Base-by-base conservation (phyloP, 2,329 filamentous ascomycete genomes). In the Pseudopithomyces maydicus region DNA sequence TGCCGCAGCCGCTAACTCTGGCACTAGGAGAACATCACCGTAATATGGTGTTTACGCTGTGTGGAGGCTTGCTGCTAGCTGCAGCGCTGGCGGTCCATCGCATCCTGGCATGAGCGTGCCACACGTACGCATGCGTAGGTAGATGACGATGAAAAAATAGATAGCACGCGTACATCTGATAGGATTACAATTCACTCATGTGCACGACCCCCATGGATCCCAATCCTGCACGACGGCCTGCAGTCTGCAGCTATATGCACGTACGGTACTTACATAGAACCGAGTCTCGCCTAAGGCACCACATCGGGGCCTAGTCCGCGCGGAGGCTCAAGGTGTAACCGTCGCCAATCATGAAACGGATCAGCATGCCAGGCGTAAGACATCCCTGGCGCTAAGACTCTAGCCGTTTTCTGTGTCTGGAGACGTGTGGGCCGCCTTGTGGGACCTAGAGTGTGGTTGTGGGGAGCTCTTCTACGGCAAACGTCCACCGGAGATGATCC, bases 1-100 rank as follows among this genome's bases (percentile, higher is more conserved):
- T 26, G 15, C 51, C 19, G 32, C 41, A 20, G 33, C n/a, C 41
- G 7, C 35, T 44, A 47, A 55, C 60, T 69, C 53, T 65, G 46
- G 6, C 22, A 29, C 11, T 42, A 72, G 69, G 70, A 29, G 69
- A 73, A 55, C 55, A 61, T 26, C 70, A 73, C 52, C 66, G 70
- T 22, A 66, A 72, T 49, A 60, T 65, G 17, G 66, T 73, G 20
- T 73, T 73, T 35, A 70, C 67, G 10, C 64, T 67, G 15, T 73
- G 69, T 58, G 66, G 69, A 41, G 66, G 65, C 15, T 50, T 73
- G 32, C 58, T 73, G 36, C 47, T 71, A 20, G 62, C 67, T 36
- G 69, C 69, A 38, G 67, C 68, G 15, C 50, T 69, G 41, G 65
- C 67, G 42, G 68, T 70, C 32, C 63, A 71, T 36, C 68, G 66